Conservation (phyloP, 306 rosid genomes). For the Quercus suber region DNA sequence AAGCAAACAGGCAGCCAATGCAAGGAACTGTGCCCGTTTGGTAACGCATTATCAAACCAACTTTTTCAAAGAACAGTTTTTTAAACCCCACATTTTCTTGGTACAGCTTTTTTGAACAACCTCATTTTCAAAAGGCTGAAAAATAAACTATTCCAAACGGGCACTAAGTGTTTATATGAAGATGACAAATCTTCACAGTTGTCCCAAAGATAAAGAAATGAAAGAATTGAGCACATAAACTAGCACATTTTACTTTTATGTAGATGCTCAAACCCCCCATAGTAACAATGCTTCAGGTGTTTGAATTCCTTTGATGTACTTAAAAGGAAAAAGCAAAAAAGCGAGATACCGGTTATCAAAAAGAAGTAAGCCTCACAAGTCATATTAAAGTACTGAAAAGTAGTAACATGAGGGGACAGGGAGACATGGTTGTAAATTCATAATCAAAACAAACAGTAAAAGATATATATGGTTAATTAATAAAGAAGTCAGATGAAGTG, state of each 20-base stretch:
- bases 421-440: neutral
- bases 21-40: neutral
- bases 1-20: neutral
- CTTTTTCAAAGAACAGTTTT: too few species aligned
- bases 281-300: neutral
- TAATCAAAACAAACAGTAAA: neutral
- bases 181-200: neutral
- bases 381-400: neutral
- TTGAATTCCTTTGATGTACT: neutral
- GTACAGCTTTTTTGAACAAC: too few species aligned
- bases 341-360: neutral
- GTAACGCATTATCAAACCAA: too few species aligned
- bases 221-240: neutral
- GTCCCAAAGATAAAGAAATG: neutral
- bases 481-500: neutral
- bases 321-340: neutral
- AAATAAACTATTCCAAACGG: too few species aligned
- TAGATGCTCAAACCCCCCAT: neutral
- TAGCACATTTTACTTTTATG: neutral
- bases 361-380: neutral
- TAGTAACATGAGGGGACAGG: neutral
- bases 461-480: neutral
- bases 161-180: neutral
- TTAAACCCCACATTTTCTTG: too few species aligned
- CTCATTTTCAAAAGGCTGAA: too few species aligned